Base-by-base conservation (phyloP, 305 asterid genomes). In the Fraxinus dipetala region DNA sequence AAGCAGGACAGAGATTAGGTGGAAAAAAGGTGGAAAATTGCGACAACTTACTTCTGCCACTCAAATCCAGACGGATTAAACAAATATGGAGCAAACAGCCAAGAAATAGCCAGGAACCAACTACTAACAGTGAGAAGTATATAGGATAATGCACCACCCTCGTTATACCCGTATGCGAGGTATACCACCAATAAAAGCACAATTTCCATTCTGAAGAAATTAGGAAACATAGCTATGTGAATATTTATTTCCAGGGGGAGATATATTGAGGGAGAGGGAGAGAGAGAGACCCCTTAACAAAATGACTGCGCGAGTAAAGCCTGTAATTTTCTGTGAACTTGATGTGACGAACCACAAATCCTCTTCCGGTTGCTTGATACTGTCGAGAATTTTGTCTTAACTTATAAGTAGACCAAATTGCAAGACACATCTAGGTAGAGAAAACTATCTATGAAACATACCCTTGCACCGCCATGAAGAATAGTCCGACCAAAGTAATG, bases 401-500 rank as follows among this genome's bases (percentile, higher is more conserved):
- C 65, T 59, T 67, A 67, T 74, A 6, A 78, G 88, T 30, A 72
- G 83, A 77, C 35, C 69, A 51, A 81, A 78, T 40, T 11, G 73
- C 59, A 48, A 75, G 40, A 74, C 61, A 56, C 10, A 28, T 56
- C 51, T 81, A 43, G 72, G 79, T 32, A 83, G 79, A 67, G 84
- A 84, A 77, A 87, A 78, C 14, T 28, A 86, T 73, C n/a, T 75
- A 28, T 20, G 74, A 73, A 80, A 78, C 89, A 80, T 89, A 95
- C 98, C 92, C 92, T 89, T 45, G 98, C 98, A 84, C 98, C 98
- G 79, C 98, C 98, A 86, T 95, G 98, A 83, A 95, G 97, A 88
- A 95, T 93, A 73, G 98, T 95, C 74, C 98, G 94, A 77, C 98
- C 98, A 82, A 95, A 95, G 92, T 95, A 93, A 88, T 95, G 98